Evolutionary conservation across 371 early-diverging fungal genomes (phyloP), one percentile per base, ranked within the genome.

Genomic region (Mortierella sp.): DNA sequence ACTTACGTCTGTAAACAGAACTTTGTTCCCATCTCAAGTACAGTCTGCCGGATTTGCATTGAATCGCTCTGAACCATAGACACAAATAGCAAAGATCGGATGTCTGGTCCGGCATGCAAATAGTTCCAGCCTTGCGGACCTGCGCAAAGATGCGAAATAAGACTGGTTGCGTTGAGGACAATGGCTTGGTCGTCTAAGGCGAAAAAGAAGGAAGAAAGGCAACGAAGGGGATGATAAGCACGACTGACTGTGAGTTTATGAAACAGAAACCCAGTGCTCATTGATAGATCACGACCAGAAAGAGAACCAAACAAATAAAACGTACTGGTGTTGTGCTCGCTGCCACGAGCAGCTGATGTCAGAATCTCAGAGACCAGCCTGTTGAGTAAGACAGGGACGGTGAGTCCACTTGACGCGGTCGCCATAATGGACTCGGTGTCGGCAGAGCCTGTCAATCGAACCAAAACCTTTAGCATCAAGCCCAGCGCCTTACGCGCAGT

Each of bases 11-110:
- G 63, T 12, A 47, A 47, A 32, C 73, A 82, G 37, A 66, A 78
- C 64, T 81, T 71, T 30, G 59, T 44, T 0, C 80, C 60, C 78
- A 71, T 81, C 24, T 78, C 61, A 11, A 76, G 48, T 6, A 81
- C 52, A 6, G 68, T 71, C 39, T 78, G 61, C 17, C 82, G 72
- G 48, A 80, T 72, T 37, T 80, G 80, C 50, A 65, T 72, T 11
- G 80, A 81, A 34, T 78, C 70, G 28, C 80, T 80, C 28, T 78
- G 54, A 7, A 80, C 68, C 59, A 81, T 64, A 27, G 80, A 79
- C 6, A 72, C 58, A 24, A 65, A 66, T 31, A 81, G 56, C 52
- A 80, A 59, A 9, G 80, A 68, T 17, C 73, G 63, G 27, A 81
- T 57, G 34, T 72, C 64, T 3, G 69, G 50, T 17, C 69, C 65